phyloP scores from a whole-genome alignment of 331 rosid species.

The Malus hybrid region DNA sequence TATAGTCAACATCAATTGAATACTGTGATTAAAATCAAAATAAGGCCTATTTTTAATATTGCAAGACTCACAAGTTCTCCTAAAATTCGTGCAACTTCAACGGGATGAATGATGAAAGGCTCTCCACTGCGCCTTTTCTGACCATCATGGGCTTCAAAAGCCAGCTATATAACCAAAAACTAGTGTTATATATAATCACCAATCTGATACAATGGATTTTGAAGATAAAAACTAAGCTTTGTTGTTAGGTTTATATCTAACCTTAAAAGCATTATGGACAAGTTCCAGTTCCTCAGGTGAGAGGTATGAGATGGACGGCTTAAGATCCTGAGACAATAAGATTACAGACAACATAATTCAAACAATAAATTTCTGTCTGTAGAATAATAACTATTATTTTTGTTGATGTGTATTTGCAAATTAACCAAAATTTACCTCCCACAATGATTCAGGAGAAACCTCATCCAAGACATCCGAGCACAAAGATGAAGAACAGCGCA shows the following conservation, averaged over 20 bases:
- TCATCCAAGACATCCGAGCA: constrained; percentile 35
- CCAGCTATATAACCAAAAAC: constrained; percentile 49
- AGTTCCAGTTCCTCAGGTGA: constrained; percentile 71
- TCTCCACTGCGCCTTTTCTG: constrained; percentile 99
- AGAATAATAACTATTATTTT: constrained; percentile 20
- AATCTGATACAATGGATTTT: constrained; percentile 17
- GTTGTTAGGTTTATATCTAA: constrained; percentile 30
- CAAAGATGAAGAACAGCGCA: constrained; percentile 48
- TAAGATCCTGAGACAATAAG: constrained; percentile 70
- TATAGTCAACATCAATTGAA: constrained; percentile 13
- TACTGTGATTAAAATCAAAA: constrained; percentile 14
- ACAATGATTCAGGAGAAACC: constrained; percentile 74
- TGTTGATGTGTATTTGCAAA: constrained; percentile 17
- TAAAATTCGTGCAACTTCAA: constrained; percentile 93
- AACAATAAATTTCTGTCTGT: constrained; percentile 7
- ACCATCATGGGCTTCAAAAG: constrained; percentile 96
- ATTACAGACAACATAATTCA: constrained; percentile 19
- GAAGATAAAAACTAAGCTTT: constrained; percentile 16
- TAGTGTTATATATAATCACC: constrained; percentile 13
- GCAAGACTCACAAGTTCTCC: constrained; percentile 81
- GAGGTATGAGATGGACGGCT: constrained; percentile 73
- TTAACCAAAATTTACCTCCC: constrained; percentile 73
- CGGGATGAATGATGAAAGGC: constrained; percentile 98
- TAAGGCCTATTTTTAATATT: constrained; percentile 5
- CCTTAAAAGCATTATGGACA: constrained; percentile 81